A percentile compares a stretch with the other conserved stretches of the same genome.
Conservation (phyloP, 108 stramenopile genomes). For the Aurantiochytrium sp. region DNA sequence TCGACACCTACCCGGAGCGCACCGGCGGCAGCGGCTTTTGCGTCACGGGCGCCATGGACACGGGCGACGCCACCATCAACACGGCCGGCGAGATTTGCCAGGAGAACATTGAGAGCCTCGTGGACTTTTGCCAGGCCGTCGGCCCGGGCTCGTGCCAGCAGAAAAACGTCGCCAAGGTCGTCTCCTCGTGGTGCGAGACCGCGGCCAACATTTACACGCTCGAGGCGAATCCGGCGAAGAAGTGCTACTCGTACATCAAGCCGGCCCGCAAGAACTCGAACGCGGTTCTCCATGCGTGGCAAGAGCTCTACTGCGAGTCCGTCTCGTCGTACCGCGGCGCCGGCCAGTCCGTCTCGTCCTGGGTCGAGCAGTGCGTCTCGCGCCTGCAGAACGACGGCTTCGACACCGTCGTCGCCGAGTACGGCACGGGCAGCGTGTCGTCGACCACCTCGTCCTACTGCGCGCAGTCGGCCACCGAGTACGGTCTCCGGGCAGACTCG, state of each 20-base stretch:
- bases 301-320: slow-evolving; percentile 7
- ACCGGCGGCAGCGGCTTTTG: not conserved
- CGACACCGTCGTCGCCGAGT: not conserved
- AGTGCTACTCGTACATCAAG: slow-evolving; percentile 1
- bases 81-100: not conserved
- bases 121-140: not conserved
- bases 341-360: not conserved
- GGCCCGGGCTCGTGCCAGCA: not conserved
- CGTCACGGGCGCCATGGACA: not conserved
- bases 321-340: not conserved
- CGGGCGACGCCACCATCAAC: not conserved
- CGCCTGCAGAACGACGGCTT: not conserved
- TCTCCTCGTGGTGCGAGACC: not conserved
- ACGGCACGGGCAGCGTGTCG: not conserved
- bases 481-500: not conserved
- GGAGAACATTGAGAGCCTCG: not conserved
- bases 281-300: not conserved
- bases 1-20: not conserved
- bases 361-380: not conserved
- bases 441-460: not conserved
- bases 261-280: not conserved
- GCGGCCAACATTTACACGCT: not conserved
- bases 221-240: not conserved
- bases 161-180: not conserved
- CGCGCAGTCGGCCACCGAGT: not conserved